These are phyloP conservation scores for Arthromyces matolae DNA, from an alignment of 768 basidiomycete genomes.

Conservation along the genomic window DNA sequence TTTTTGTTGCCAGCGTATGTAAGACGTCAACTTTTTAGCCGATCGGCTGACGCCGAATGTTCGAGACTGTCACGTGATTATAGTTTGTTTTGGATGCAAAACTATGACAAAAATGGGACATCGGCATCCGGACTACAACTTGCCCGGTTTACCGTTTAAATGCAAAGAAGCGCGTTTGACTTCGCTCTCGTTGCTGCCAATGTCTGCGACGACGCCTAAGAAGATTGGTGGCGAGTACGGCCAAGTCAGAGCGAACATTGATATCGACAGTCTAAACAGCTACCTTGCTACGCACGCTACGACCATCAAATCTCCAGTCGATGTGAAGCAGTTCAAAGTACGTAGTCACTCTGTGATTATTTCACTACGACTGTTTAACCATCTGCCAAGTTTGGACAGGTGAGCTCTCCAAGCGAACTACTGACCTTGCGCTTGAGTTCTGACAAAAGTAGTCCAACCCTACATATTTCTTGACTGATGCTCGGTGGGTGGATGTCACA, in stretches of 20 bases:
- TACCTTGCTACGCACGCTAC: slow-evolving; percentile 61
- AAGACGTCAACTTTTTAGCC: slow-evolving; percentile 27
- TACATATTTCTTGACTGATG: slow-evolving; percentile 88
- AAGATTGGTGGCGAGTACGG: slow-evolving; percentile 77
- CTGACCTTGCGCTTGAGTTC: not conserved
- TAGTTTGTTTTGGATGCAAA: not conserved
- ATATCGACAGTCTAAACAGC: slow-evolving; percentile 56
- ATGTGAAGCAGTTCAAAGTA: slow-evolving; percentile 92
- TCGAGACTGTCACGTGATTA: slow-evolving; percentile 30
- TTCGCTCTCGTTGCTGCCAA: slow-evolving; percentile 4
- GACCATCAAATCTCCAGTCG: slow-evolving; percentile 58
- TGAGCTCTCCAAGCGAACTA: slow-evolving; percentile 35
- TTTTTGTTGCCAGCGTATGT: slow-evolving; percentile 41
- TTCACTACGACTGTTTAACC: not conserved
- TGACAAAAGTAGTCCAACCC: slow-evolving; percentile 73
- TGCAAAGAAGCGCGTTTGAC: not conserved
- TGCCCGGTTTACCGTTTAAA: not conserved
- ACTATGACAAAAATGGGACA: too few species aligned
- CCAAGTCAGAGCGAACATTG: slow-evolving; percentile 65
- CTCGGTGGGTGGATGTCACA: slow-evolving; percentile 41
- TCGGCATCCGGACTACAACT: not conserved
- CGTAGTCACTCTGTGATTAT: slow-evolving; percentile 17
- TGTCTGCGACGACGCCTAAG: slow-evolving; percentile 27
- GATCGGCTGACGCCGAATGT: slow-evolving; percentile 38
- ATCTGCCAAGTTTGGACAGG: slow-evolving; percentile 75